Base-by-base conservation (phyloP, 345 rosid species). In the Murraya paniculata region DNA sequence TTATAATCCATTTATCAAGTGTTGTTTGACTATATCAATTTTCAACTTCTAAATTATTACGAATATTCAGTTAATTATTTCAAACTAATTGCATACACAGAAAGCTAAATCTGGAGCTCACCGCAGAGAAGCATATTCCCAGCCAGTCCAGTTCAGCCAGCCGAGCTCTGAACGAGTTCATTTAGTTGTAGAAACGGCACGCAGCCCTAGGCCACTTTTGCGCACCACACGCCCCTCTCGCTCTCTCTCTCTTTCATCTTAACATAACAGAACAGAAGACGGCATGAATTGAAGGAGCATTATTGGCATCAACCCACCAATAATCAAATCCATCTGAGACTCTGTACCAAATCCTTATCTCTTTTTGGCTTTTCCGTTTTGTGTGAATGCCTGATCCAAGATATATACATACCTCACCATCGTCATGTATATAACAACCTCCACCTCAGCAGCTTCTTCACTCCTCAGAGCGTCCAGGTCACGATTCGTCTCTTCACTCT, bases 341-440 rank as follows among this genome's bases (percentile, higher is more conserved):
- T 27, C 62, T 57, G 27, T 19, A 3, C 55, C 48, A 10, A 45
- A 73, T 78, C 74, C 58, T 77, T 35, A 77, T 81, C 81, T 28
- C 36, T 55, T 19, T 25, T 41, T 45, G 0, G 3, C 50, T 14
- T 13, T 6, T 22, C 10, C 14, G 9, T 45, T 71, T 36, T 38
- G 22, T n/a, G 69, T 68, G 81, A 69, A 74, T 61, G 80, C 56
- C 36, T 59, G 86, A 82, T 78, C 79, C 6, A 53, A 53, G 35
- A 62, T 25, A 41, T 61, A 53, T 8, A 35, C 33, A 21, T 27
- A 25, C 38, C 5, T 5, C 38, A 33, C n/a, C 7, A 27, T 75
- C 89, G 84, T 84, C 94, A 94, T 96, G 99, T 86, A 90, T 89
- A 71, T 71, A 90, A 77, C 91, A 31, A 76, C 84, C 39, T 85